Evolutionary conservation across 129 eudicot genomes (phyloP).

Genomic region (Apium graveolens): DNA sequence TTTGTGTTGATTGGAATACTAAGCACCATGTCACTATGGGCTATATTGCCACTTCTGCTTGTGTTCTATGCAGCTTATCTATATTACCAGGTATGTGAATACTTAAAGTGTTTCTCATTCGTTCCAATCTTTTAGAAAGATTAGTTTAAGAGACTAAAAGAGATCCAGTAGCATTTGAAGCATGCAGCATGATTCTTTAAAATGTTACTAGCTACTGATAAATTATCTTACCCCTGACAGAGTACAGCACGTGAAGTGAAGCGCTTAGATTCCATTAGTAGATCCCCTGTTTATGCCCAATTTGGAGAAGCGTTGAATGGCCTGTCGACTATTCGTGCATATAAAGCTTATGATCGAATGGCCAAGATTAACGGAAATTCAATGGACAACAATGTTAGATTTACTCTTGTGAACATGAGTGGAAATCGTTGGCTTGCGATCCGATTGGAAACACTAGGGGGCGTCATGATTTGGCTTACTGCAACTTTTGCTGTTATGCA

Average conservation of each 20-base stretch:
- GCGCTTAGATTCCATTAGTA: constrained; percentile 75
- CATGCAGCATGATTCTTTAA: neutral
- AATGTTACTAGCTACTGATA: neutral
- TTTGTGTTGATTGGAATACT: constrained; percentile 81
- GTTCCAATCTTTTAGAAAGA: neutral
- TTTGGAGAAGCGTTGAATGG: constrained; percentile 96
- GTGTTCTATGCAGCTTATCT: constrained; percentile 85
- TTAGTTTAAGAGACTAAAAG: neutral
- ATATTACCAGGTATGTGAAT: constrained; percentile 68
- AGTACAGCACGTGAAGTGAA: constrained; percentile 97
- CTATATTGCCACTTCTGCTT: constrained; percentile 85
- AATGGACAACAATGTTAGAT: constrained; percentile 88
- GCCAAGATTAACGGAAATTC: constrained; percentile 74
- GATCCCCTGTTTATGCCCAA: constrained; percentile 97
- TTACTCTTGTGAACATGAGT: constrained; percentile 77
- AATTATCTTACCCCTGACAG: constrained; percentile 27
- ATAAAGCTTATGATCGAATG: constrained; percentile 85
- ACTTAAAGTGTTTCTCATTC: neutral
- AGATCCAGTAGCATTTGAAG: neutral
- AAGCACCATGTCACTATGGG: constrained; percentile 92
- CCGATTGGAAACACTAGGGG: constrained; percentile 84
- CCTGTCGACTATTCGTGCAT: constrained; percentile 85
- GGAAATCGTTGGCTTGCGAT: constrained; percentile 95
- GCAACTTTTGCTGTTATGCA: constrained; percentile 97
- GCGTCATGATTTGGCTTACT: constrained; percentile 92